These are phyloP conservation scores for Brachypodium distachyon DNA, from an alignment of 202 grass and related monocot genomes.

Conservation along the genomic window DNA sequence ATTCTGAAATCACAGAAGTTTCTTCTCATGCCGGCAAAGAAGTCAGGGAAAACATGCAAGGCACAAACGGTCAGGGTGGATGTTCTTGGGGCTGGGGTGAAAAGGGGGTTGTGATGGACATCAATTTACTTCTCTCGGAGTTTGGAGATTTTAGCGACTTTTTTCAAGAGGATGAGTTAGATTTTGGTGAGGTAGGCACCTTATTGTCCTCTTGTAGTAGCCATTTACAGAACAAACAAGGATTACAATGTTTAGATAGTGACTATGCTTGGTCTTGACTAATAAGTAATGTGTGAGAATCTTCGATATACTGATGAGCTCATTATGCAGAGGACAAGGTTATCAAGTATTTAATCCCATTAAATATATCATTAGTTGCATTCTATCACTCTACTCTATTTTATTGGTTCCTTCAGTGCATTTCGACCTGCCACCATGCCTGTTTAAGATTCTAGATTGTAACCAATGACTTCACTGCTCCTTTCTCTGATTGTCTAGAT, in stretches of 20 bases:
- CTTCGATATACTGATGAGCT: neutral
- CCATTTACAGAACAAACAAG: neutral
- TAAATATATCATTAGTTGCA: conserved; percentile 4
- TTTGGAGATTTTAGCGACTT: conserved; percentile 97
- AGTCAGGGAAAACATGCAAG: conserved; percentile 45
- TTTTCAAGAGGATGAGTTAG: conserved; percentile 64
- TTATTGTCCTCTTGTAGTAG: conserved; percentile 16
- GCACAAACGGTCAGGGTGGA: conserved; percentile 38
- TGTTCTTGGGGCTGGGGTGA: conserved; percentile 80
- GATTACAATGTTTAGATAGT: conserved; percentile 1
- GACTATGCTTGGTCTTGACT: neutral
- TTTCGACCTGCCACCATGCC: neutral
- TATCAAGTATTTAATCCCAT: neutral
- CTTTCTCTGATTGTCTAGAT: neutral
- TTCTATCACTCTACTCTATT: neutral
- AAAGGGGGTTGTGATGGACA: conserved; percentile 67
- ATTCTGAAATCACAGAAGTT: conserved; percentile 40
- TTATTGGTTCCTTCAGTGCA: neutral
- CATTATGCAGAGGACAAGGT: neutral
- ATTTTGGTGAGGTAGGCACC: conserved; percentile 86
- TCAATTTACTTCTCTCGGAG: conserved; percentile 72
- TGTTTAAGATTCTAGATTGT: conserved; percentile 20
- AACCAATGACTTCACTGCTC: neutral
- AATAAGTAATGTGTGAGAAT: neutral
- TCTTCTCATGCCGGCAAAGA: conserved; percentile 64